Evolutionary conservation across 2,329 filamentous ascomycete species (phyloP).

Genomic region (Cryoendolithus antarcticus): DNA sequence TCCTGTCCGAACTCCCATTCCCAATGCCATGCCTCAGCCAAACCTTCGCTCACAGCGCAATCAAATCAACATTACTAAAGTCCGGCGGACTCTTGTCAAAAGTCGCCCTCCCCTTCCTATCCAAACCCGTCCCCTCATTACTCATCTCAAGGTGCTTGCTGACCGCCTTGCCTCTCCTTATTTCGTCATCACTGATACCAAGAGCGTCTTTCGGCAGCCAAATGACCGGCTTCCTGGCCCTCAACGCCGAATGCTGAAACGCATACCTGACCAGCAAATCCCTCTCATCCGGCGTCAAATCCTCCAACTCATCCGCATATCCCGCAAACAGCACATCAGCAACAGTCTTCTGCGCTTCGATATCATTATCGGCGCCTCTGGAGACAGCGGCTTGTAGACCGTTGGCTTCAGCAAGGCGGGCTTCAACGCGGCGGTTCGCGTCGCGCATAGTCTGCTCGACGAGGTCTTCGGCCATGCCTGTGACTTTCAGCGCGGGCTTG

Average conservation of each 20-base stretch:
- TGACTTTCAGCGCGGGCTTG: constrained; percentile 5
- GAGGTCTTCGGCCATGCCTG: constrained; percentile 2
- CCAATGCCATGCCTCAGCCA: too few relatives aligned
- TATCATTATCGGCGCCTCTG: background rate
- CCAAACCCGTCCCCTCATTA: constrained; percentile 80
- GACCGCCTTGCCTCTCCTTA: constrained; percentile 61
- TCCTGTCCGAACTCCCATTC: too few relatives aligned
- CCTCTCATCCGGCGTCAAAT: constrained; percentile 79
- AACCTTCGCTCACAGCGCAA: constrained; percentile 47
- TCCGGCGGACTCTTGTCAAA: constrained; percentile 22
- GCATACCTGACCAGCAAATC: constrained; percentile 75
- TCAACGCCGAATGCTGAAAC: constrained; percentile 80
- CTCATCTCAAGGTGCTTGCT: constrained; percentile 75
- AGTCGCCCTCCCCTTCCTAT: constrained; percentile 62
- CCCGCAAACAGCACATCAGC: constrained; percentile 75
- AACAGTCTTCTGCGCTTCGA: constrained; percentile 44
- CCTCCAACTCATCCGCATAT: constrained; percentile 86
- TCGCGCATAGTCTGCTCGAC: constrained; percentile 1
- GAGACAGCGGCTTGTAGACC: background rate
- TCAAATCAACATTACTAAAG: constrained; percentile 72
- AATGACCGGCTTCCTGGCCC: constrained; percentile 72
- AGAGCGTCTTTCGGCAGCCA: constrained; percentile 91
- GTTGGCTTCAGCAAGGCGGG: constrained; percentile 2
- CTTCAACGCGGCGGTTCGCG: constrained; percentile 4
- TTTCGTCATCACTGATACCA: constrained; percentile 84